These are phyloP conservation scores for Phaeosphaeria sp. DNA, from an alignment of 2,329 filamentous ascomycete species.

Conservation along the genomic window DNA sequence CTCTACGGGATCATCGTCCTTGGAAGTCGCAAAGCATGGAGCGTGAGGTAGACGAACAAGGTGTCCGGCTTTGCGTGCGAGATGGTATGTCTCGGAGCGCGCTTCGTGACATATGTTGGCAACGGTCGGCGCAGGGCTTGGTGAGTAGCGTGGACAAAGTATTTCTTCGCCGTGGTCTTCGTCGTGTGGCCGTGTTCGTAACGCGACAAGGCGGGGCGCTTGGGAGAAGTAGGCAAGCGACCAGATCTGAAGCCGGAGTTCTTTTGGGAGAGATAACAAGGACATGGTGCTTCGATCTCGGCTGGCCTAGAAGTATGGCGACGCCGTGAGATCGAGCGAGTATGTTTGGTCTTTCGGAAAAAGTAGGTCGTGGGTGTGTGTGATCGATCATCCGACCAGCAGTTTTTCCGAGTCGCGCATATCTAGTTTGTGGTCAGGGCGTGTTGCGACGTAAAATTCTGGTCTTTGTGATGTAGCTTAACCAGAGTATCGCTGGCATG, in stretches of 20 bases:
- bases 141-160: conserved; percentile 29
- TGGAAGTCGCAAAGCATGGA: not conserved
- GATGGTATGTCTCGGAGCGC: conserved; percentile 24
- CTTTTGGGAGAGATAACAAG: conserved; percentile 27
- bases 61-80: conserved; percentile 19
- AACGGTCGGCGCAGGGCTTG: conserved; percentile 20
- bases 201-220: conserved; percentile 25
- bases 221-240: conserved; percentile 23
- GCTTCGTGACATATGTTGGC: conserved; percentile 28
- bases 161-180: conserved; percentile 12
- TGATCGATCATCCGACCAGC: not conserved
- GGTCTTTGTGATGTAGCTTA: not conserved
- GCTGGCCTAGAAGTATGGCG: too few relatives aligned
- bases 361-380: too few relatives aligned
- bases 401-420: not conserved
- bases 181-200: conserved; percentile 21
- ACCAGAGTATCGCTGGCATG: not conserved
- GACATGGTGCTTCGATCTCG: conserved; percentile 23
- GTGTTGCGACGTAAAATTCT: not conserved
- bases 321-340: too few relatives aligned
- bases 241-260: conserved; percentile 33
- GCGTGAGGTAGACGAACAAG: conserved; percentile 10
- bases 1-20: not conserved
- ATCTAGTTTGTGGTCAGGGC: not conserved
- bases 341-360: too few relatives aligned